A percentile compares a stretch with the other conserved stretches of the same genome.
Conservation (phyloP, 2,329 filamentous ascomycete genomes). For the Colletotrichum lupini region DNA sequence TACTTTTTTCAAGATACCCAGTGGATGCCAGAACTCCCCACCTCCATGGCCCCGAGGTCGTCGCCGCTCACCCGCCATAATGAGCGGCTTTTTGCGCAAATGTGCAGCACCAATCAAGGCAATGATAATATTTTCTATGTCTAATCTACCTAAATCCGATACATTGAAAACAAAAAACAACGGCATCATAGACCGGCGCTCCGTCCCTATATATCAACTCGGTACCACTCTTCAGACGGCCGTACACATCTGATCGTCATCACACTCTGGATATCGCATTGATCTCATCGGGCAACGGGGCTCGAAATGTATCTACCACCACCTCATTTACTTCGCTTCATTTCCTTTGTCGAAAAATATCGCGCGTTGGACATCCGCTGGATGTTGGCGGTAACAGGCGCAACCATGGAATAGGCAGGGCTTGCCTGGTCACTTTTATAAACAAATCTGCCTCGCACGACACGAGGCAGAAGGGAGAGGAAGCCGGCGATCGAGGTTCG, state of each 20-base stretch:
- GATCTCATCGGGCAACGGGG: constrained; percentile 26
- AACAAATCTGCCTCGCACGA: constrained; percentile 3
- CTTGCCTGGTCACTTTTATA: constrained; percentile 32
- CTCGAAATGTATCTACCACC: constrained; percentile 33
- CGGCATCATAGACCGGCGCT: constrained; percentile 34
- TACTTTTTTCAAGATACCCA: constrained; percentile 36
- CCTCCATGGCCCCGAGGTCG: constrained; percentile 23
- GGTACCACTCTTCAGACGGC: constrained; percentile 13
- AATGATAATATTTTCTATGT: constrained; percentile 36
- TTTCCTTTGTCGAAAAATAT: constrained; percentile 25
- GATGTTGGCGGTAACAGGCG: constrained; percentile 22
- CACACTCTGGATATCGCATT: constrained; percentile 27
- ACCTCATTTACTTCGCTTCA: constrained; percentile 6
- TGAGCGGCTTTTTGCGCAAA: constrained; percentile 18
- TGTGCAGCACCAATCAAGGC: constrained; percentile 25
- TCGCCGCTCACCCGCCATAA: constrained; percentile 10
- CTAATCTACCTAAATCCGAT: constrained; percentile 31
- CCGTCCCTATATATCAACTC: constrained; percentile 15
- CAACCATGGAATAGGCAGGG: constrained; percentile 31
- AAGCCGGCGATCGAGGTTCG: constrained; percentile 10
- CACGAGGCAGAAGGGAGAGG: constrained; percentile 11
- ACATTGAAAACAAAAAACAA: constrained; percentile 19
- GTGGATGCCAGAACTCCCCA: constrained; percentile 16
- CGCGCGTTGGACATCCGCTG: constrained; percentile 7
- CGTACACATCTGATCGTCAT: constrained; percentile 8